Evolutionary conservation across 805 yeast genomes (phyloP).

Genomic region (Yarrowia sp.): DNA sequence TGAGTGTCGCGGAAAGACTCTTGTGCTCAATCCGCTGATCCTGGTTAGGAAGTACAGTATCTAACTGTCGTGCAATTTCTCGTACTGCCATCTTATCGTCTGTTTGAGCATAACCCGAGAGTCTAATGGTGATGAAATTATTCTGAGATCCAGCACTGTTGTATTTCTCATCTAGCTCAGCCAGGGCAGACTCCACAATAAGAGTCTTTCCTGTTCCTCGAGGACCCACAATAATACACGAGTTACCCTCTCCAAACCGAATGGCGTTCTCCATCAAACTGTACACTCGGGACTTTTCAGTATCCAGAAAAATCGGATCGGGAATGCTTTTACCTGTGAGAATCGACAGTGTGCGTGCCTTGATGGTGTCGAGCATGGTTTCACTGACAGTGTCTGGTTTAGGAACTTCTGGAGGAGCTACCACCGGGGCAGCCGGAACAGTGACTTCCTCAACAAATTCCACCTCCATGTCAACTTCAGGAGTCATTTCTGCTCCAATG

Average conservation of each 20-base stretch:
- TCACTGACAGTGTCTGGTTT: background rate
- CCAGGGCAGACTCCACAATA: slow-evolving; percentile 57
- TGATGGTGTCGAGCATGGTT: background rate
- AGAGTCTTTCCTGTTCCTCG: slow-evolving; percentile 73
- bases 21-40: slow-evolving; percentile 34
- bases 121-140: slow-evolving; percentile 58
- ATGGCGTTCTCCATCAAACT: slow-evolving; percentile 63
- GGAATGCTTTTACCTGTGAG: slow-evolving; percentile 35
- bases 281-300: slow-evolving; percentile 50
- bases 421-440: background rate
- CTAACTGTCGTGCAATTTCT: slow-evolving; percentile 83
- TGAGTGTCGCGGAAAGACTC: slow-evolving; percentile 36
- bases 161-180: slow-evolving; percentile 44
- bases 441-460: background rate
- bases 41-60: slow-evolving; percentile 36
- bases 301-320: slow-evolving; percentile 41
- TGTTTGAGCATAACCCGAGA: slow-evolving; percentile 69
- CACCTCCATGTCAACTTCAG: background rate
- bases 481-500: background rate
- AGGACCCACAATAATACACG: slow-evolving; percentile 77
- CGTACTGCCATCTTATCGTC: slow-evolving; percentile 79
- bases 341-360: slow-evolving; percentile 35
- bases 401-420: background rate
- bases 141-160: slow-evolving; percentile 35
- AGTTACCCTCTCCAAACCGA: slow-evolving; percentile 70